Evolutionary conservation across 371 early-diverging fungal species (phyloP), one percentile per base, ranked within the genome.

Genomic region (Mortierella sp.): DNA sequence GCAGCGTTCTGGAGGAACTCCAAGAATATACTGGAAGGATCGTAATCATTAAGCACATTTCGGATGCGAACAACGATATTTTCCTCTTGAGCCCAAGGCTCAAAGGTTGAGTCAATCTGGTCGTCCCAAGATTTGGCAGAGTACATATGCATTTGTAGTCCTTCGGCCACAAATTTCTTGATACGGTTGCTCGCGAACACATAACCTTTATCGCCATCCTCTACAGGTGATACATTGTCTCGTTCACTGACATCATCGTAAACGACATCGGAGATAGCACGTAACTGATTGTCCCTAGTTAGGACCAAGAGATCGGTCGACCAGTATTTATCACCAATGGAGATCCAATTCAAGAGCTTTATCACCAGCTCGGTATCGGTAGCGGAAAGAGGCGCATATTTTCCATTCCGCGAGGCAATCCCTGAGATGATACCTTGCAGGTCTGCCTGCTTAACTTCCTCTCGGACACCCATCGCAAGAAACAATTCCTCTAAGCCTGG

Each of bases 1-100:
- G 79, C 82, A 0, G 84, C 85, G n/a, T 84, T 84, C 60, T 84
- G 84, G 7, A 84, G 42, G 17, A 82, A 84, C 72, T 84, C 84
- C 9, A 59, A 45, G 29, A 84, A 66, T 28, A 83, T 68, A 31
- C 64, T 80, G 3, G 69, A 40, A 1, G 67, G 71, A 10, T 68
- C 56, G 53, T 82, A 83, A 67, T 83, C 83, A 62, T 82, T 75
- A 12, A 82, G 60, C 10, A 81, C 53, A 13, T 49, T 60, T 12
- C 23, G 49, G 51, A 70, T 75, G 19, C 70, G 65, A 31, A 55
- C 68, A 0, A 74, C 40, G 28, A 72, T 68, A 8, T 72, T 62
- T 29, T 77, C 68, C 43, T 79, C 17, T 35, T 81, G 76, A 2
- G 58, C 63, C 64, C 67, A 76, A 1, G 63, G 40, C 28, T 71